These are phyloP conservation scores for Hibiscus syriacus DNA, from an alignment of 345 rosid species.

Conservation along the genomic window DNA sequence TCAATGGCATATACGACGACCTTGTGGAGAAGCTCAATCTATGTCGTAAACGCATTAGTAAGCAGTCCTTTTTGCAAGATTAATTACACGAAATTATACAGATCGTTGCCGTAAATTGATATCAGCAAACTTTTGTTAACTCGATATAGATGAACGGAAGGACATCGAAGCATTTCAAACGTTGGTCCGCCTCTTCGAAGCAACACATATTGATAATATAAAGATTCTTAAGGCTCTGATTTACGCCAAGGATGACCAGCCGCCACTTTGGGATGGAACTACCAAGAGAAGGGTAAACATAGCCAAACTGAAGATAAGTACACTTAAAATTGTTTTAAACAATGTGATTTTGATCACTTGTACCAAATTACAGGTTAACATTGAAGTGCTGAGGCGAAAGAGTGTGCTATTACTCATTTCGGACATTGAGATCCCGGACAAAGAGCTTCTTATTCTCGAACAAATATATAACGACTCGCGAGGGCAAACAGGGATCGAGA, in stretches of 20 bases:
- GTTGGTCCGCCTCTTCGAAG: constrained; percentile 31
- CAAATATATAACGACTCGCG: constrained; percentile 35
- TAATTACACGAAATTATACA: neutral
- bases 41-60: constrained; percentile 41
- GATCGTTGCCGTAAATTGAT: neutral
- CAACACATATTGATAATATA: constrained; percentile 52
- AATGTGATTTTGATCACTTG: neutral
- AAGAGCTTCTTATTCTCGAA: constrained; percentile 34
- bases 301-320: too few relatives aligned
- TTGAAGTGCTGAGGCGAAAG: constrained; percentile 42
- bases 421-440: constrained; percentile 33
- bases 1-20: constrained; percentile 39
- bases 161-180: constrained; percentile 36
- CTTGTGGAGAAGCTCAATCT: constrained; percentile 25
- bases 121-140: neutral
- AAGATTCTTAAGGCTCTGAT: constrained; percentile 53
- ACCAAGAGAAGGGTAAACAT: constrained; percentile 38
- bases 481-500: constrained; percentile 23
- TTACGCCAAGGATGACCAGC: constrained; percentile 40
- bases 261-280: constrained; percentile 45
- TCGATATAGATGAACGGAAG: constrained; percentile 23
- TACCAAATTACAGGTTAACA: constrained; percentile 27
- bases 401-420: constrained; percentile 50
- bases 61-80: neutral
- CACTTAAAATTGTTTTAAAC: neutral